A percentile compares a stretch with the other conserved stretches of the same genome.
Conservation (phyloP, 495 filamentous ascomycete genomes). For the Xylaria nigripes region DNA sequence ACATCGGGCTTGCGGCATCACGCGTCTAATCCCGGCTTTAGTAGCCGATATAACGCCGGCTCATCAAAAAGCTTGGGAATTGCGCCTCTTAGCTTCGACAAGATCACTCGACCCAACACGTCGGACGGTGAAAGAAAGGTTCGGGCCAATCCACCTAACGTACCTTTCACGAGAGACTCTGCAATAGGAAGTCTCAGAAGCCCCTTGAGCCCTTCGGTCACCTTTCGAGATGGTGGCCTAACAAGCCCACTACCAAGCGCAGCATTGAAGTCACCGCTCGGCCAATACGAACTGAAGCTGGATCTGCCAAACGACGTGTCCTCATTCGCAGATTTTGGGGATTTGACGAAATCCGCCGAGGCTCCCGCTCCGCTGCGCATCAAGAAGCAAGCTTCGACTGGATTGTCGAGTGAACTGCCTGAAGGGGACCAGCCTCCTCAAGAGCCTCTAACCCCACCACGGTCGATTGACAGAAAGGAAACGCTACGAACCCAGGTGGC, state of each 20-base stretch:
- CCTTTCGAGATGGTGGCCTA: slow-evolving; percentile 3
- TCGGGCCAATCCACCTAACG: slow-evolving; percentile 37
- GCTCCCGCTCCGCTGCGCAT: slow-evolving; percentile 24
- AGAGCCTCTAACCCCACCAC: slow-evolving; percentile 23
- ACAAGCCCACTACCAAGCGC: slow-evolving; percentile 1
- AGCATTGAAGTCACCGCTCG: slow-evolving; percentile 28
- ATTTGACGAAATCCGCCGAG: slow-evolving; percentile 22
- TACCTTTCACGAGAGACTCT: slow-evolving; percentile 24
- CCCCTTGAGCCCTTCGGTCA: neutral
- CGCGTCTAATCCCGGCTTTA: slow-evolving; percentile 33
- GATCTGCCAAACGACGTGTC: slow-evolving; percentile 19
- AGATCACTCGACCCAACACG: slow-evolving; percentile 24
- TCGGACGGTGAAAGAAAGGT: slow-evolving; percentile 24
- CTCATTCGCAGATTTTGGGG: slow-evolving; percentile 23
- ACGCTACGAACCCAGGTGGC: slow-evolving; percentile 3
- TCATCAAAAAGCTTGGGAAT: slow-evolving; percentile 25
- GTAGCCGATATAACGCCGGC: slow-evolving; percentile 20
- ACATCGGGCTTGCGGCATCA: slow-evolving; percentile 25
- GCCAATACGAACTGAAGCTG: slow-evolving; percentile 19
- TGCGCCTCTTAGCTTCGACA: slow-evolving; percentile 19
- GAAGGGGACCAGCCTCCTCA: slow-evolving; percentile 10
- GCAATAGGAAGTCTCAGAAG: slow-evolving; percentile 1
- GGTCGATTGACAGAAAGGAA: slow-evolving; percentile 14
- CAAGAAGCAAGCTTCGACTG: slow-evolving; percentile 14
- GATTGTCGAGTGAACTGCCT: slow-evolving; percentile 1